Percentiles rank a stretch among this genome's conserved stretches.
Conservation (phyloP, 257 asterid species). For the Solanum appendiculatum region DNA sequence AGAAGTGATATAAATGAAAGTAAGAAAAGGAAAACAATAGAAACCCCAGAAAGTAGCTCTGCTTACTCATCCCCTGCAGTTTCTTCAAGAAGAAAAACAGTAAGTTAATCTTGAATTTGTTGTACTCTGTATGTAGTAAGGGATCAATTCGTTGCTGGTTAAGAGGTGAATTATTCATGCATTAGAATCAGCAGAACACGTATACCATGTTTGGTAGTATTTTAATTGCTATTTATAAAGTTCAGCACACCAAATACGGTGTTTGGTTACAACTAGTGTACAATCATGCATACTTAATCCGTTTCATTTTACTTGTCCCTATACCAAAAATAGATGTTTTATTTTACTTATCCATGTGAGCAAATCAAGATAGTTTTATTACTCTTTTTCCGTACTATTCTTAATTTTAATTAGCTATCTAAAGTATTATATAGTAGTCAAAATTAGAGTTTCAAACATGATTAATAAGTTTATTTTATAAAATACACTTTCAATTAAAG, state of each 20-base stretch:
- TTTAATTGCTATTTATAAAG: not conserved
- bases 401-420: too few relatives aligned
- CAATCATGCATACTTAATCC: not conserved
- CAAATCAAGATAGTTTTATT: not conserved
- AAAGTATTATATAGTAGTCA: not conserved
- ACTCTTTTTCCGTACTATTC: too few relatives aligned
- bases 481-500: too few relatives aligned
- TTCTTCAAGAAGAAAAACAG: constrained; percentile 17
- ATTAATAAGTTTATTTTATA: too few relatives aligned
- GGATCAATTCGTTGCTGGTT: not conserved
- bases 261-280: not conserved
- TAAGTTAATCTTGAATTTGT: constrained; percentile 1
- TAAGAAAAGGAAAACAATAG: constrained; percentile 40
- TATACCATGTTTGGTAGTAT: not conserved
- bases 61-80: constrained; percentile 31
- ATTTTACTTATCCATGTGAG: not conserved
- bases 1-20: constrained; percentile 4
- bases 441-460: not conserved
- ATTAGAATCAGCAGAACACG: not conserved
- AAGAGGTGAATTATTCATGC: not conserved
- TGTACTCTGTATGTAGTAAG: not conserved
- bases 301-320: too few relatives aligned
- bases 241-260: not conserved
- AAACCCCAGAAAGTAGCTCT: constrained; percentile 34
- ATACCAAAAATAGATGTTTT: too few relatives aligned